Conservation (phyloP, 129 eudicot genomes). For the Deinandra increscens region DNA sequence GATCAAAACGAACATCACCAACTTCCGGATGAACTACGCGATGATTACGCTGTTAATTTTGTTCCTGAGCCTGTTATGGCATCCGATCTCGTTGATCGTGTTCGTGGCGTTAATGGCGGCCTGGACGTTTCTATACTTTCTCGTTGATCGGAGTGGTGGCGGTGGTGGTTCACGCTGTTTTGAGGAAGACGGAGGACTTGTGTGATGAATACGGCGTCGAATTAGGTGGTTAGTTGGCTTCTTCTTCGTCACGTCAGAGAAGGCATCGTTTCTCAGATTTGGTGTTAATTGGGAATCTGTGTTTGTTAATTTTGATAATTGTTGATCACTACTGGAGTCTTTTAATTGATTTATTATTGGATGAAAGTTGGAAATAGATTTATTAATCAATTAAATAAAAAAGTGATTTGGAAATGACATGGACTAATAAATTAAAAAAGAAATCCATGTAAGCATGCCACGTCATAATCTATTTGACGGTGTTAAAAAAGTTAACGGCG, state of each 20-base stretch:
- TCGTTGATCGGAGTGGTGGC: conserved; percentile 53
- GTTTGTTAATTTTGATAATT: conserved; percentile 26
- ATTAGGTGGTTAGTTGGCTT: conserved; percentile 40
- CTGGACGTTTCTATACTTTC: conserved; percentile 67
- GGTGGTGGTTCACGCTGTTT: conserved; percentile 48
- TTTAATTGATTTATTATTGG: too few relatives aligned
- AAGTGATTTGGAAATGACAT: too few relatives aligned
- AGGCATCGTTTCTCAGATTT: background rate
- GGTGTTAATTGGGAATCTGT: background rate
- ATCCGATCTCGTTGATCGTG: conserved; percentile 54
- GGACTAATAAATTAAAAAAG: too few relatives aligned
- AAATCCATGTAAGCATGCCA: too few relatives aligned
- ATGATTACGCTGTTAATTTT: conserved; percentile 37
- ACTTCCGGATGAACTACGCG: conserved; percentile 60
- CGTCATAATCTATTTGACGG: too few relatives aligned
- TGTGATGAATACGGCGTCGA: conserved; percentile 47
- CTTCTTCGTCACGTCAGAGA: conserved; percentile 22
- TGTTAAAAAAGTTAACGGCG: too few relatives aligned
- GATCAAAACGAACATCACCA: conserved; percentile 35
- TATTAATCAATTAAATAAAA: too few relatives aligned
- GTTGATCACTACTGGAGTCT: too few relatives aligned
- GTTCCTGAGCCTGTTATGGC: conserved; percentile 53
- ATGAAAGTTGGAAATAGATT: too few relatives aligned
- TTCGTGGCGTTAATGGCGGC: conserved; percentile 47
- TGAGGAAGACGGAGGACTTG: conserved; percentile 70